These are phyloP conservation scores for Linum tenue DNA, from an alignment of 345 rosid genomes.

Conservation along the genomic window DNA sequence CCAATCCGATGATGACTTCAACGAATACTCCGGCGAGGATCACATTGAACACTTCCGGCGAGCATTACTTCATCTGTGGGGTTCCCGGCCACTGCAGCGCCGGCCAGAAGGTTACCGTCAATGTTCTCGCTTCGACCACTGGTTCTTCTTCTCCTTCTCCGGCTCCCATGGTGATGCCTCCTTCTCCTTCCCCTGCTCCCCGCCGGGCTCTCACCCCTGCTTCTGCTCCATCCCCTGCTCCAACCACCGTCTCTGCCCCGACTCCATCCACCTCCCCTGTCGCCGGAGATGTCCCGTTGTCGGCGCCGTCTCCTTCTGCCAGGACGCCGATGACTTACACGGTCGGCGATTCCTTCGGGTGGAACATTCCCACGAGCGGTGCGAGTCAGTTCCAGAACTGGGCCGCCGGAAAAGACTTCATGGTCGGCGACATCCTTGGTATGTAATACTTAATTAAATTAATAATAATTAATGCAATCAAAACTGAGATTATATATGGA, in stretches of 20 bases:
- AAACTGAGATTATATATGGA: background rate
- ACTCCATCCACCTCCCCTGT: background rate
- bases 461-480: too few species aligned
- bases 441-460: too few species aligned
- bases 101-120: slow-evolving; percentile 22
- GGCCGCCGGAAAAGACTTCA: slow-evolving; percentile 1
- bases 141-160: background rate
- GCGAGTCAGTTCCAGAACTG: background rate
- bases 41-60: slow-evolving; percentile 13
- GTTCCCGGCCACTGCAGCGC: slow-evolving; percentile 14
- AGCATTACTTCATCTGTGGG: slow-evolving; percentile 18
- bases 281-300: background rate
- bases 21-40: slow-evolving; percentile 16
- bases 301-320: background rate
- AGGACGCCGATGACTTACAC: background rate
- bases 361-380: background rate
- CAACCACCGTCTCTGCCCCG: background rate
- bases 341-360: background rate
- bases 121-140: background rate
- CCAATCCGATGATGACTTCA: background rate
- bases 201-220: background rate
- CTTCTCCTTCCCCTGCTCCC: background rate
- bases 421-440: slow-evolving; percentile 1
- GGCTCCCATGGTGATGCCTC: background rate
- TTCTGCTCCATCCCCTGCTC: background rate